Evolutionary conservation across 2,329 filamentous ascomycete species (phyloP), one percentile per base, ranked within the genome.

Genomic region (Arthrobotrys conoides): DNA sequence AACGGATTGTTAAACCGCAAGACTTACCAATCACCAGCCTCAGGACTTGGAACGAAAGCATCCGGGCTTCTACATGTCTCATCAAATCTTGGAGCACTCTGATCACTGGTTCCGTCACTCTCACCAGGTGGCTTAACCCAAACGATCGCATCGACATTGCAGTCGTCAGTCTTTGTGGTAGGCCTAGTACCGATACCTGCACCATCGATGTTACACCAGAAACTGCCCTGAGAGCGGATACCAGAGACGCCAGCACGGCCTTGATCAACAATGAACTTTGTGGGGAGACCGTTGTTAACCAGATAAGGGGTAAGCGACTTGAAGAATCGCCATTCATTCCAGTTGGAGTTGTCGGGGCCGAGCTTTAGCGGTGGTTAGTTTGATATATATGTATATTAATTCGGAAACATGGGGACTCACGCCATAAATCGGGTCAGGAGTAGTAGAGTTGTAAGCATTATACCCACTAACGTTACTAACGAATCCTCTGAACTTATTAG

Each of bases 71-170:
- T 87, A 79, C 89, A 90, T 83, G 87, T 85, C 63, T 84, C 84
- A 82, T 90, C 88, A 82, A 88, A 90, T 59, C 88, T 87, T 10
- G 84, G 79, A 3, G 88, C 86, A 22, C 81, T 84, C 27, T 84
- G 84, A 81, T 88, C 83, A 44, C 83, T 85, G 0, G 87, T 88
- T 71, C 87, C 87, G 73, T 88, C 87, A 70, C 85, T 85, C 83
- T 88, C 87, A 68, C 87, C 87, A 80, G 90, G 90, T 3, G 90
- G 90, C 87, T 92, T 92, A 81, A 91, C 85, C 90, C 90, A 92
- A 72, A 91, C 90, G 80, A 92, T 90, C 48, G 90, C 89, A 83
- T 92, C 91, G 38, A 88, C 86, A 18, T 90, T 85, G 0, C 84
- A 82, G 80, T 89, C 87, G 14, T 88, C 89, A 8, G 90, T 92